A percentile compares a stretch with the other conserved stretches of the same genome.
Conservation (phyloP, 345 rosid genomes). For the Eucalyptus pumila region DNA sequence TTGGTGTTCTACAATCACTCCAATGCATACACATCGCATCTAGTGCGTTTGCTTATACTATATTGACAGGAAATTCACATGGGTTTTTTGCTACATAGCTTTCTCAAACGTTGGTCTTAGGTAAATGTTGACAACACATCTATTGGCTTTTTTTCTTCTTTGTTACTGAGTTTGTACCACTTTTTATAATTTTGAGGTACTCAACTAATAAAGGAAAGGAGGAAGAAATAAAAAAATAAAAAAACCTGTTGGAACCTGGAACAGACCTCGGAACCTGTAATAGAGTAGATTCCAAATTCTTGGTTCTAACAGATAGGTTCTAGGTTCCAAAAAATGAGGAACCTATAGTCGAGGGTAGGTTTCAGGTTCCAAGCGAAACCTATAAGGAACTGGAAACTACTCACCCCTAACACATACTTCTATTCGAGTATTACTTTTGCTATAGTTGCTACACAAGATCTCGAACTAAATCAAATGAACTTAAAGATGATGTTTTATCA, state of each 20-base stretch:
- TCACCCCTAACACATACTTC: too few species aligned
- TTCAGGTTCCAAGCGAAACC: too few species aligned
- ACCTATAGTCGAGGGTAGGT: fast-evolving
- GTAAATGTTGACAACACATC: background rate
- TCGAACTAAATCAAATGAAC: background rate
- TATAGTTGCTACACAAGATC: background rate
- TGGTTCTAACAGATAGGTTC: fast-evolving
- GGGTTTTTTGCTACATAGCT: too few species aligned
- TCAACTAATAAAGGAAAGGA: background rate
- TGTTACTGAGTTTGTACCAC: background rate
- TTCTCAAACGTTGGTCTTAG: background rate
- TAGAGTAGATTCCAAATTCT: too few species aligned
- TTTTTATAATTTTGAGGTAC: background rate
- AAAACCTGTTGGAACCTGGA: fast-evolving
- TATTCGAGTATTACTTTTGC: background rate
- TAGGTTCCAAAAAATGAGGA: too few species aligned
- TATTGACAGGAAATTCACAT: too few species aligned
- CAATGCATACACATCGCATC: too few species aligned
- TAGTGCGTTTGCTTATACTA: too few species aligned
- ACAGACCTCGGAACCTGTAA: too few species aligned
- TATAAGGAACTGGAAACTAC: too few species aligned
- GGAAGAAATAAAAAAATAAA: background rate
- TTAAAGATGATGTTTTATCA: background rate
- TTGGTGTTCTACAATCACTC: too few species aligned
- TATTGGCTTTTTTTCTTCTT: background rate